phyloP scores from a whole-genome alignment of 441 rosid genomes.

The Jatropha multifida region DNA sequence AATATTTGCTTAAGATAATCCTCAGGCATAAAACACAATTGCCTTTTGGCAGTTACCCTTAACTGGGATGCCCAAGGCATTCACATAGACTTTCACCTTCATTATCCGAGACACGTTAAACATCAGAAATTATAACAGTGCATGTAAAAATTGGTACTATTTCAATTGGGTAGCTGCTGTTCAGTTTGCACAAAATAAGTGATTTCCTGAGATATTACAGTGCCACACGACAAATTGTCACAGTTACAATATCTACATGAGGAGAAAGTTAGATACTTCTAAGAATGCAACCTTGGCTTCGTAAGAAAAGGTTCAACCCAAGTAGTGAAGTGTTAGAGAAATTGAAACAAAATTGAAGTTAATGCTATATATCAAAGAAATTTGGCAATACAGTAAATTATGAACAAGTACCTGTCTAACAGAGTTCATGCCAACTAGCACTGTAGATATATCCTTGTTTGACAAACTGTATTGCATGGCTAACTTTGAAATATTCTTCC shows the following conservation, averaged over 20 bases:
- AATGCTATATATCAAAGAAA: constrained; percentile 6
- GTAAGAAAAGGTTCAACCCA: background rate
- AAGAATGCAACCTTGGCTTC: background rate
- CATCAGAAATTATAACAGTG: background rate
- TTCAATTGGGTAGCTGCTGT: background rate
- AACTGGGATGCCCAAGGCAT: background rate
- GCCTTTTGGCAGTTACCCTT: background rate
- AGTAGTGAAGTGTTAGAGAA: background rate
- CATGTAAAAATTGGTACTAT: background rate
- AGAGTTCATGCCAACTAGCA: constrained; percentile 90
- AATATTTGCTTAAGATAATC: background rate
- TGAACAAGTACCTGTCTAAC: constrained; percentile 57
- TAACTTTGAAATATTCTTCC: constrained; percentile 76
- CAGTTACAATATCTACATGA: too few species aligned
- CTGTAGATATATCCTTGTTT: constrained; percentile 70
- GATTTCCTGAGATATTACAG: too few species aligned
- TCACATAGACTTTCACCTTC: background rate
- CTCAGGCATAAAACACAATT: background rate
- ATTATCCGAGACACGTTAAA: too few species aligned
- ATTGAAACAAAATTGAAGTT: background rate
- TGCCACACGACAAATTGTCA: too few species aligned
- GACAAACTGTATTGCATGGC: constrained; percentile 86
- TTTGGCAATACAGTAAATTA: constrained; percentile 8
- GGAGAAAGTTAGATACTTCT: too few species aligned
- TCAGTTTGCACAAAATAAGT: too few species aligned